Evolutionary conservation across 2,329 filamentous ascomycete genomes (phyloP).

Genomic region (Claviceps arundinis): DNA sequence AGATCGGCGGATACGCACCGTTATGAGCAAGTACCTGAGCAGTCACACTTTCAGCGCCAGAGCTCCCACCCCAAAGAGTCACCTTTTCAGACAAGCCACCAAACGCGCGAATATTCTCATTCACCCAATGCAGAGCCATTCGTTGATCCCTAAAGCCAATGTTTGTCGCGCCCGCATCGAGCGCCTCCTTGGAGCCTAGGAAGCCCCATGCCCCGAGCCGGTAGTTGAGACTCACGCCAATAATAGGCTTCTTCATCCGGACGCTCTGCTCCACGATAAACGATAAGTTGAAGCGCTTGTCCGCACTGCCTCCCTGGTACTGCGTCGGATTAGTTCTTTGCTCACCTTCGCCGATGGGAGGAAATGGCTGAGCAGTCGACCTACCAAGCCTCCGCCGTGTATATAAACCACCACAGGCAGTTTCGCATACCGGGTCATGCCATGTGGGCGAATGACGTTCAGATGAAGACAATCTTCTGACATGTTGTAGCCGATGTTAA

Average conservation of each 20-base stretch:
- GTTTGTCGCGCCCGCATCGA: slow-evolving; percentile 30
- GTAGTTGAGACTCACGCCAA: slow-evolving; percentile 17
- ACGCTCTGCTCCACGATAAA: not conserved
- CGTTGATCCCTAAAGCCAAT: slow-evolving; percentile 35
- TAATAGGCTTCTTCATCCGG: not conserved
- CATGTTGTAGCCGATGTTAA: not conserved
- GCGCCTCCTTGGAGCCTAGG: slow-evolving; percentile 26
- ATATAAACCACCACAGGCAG: not conserved
- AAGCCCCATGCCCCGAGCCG: slow-evolving; percentile 35
- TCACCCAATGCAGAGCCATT: slow-evolving; percentile 32
- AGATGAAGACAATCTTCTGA: not conserved
- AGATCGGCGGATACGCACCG: slow-evolving; percentile 8
- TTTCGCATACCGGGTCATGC: not conserved
- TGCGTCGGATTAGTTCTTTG: not conserved
- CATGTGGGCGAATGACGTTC: not conserved
- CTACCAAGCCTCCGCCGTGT: not conserved
- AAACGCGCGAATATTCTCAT: slow-evolving; percentile 31
- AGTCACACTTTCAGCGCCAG: slow-evolving; percentile 32
- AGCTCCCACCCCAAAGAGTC: slow-evolving; percentile 38
- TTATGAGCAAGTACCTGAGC: slow-evolving; percentile 34
- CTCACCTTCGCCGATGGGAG: too few relatives aligned
- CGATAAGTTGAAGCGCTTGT: not conserved
- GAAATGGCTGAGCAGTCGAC: not conserved
- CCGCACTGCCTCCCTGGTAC: not conserved
- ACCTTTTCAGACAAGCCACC: slow-evolving; percentile 31